Percentiles rank a stretch among this genome's conserved stretches.
Conservation (phyloP, 176 grass and related monocot genomes). For the Zea luxurians region DNA sequence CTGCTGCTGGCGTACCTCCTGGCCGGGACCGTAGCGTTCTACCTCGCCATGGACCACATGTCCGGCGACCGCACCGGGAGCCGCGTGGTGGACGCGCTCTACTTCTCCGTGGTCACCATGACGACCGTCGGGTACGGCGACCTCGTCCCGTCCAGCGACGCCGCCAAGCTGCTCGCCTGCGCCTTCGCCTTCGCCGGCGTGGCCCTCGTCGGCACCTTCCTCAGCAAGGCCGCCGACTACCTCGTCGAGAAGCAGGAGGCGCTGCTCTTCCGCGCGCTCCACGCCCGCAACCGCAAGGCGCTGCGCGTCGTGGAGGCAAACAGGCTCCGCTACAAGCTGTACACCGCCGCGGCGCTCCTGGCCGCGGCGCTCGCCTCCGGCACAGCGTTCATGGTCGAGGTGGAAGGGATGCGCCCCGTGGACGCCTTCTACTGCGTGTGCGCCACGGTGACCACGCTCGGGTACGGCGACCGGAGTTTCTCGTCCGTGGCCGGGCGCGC, state of each 20-base stretch:
- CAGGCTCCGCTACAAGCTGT: constrained; percentile 42
- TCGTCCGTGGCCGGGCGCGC: constrained; percentile 35
- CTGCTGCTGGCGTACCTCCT: constrained; percentile 57
- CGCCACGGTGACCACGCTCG: constrained; percentile 67
- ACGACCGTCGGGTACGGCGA: constrained; percentile 65
- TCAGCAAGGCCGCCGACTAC: constrained; percentile 59
- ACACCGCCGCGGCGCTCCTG: constrained; percentile 31
- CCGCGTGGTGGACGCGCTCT: constrained; percentile 50
- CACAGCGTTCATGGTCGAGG: constrained; percentile 30
- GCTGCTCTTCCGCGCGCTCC: constrained; percentile 35
- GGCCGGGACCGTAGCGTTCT: constrained; percentile 50
- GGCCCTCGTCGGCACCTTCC: constrained; percentile 50
- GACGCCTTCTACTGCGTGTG: constrained; percentile 63
- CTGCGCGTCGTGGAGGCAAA: constrained; percentile 55
- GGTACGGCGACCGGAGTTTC: constrained; percentile 73
- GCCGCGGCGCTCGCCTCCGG: constrained; percentile 33
- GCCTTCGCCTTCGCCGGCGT: constrained; percentile 58
- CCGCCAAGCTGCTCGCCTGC: constrained; percentile 52
- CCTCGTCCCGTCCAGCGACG: constrained; percentile 44
- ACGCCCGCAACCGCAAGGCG: neutral
- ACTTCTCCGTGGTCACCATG: constrained; percentile 72
- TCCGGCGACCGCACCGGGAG: constrained; percentile 27
- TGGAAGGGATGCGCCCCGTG: constrained; percentile 48
- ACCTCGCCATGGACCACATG: constrained; percentile 49
- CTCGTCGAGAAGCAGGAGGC: constrained; percentile 72